These are phyloP conservation scores for Yarrowia sp. DNA, from an alignment of 805 yeast genomes.

Conservation along the genomic window DNA sequence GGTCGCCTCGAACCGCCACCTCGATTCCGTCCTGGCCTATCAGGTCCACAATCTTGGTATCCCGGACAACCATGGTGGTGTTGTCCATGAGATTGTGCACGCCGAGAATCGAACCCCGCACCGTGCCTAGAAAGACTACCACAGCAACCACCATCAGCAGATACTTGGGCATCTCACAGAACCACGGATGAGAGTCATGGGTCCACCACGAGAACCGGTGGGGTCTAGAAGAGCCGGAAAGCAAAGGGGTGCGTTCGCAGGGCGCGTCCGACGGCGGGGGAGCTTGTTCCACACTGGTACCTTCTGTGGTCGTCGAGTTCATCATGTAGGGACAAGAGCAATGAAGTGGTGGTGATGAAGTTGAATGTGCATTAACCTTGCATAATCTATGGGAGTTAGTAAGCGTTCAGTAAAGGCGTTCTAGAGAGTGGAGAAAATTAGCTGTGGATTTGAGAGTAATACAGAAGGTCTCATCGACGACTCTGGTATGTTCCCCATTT, in stretches of 20 bases:
- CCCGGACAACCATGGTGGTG: constrained; percentile 28
- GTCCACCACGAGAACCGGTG: constrained; percentile 32
- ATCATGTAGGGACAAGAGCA: neutral
- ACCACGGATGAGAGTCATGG: constrained; percentile 33
- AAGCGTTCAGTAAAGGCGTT: too few relatives aligned
- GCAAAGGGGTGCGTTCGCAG: constrained; percentile 18
- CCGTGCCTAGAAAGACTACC: constrained; percentile 23
- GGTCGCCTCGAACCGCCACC: constrained; percentile 26
- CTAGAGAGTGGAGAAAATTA: too few relatives aligned
- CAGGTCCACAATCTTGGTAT: constrained; percentile 21
- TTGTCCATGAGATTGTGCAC: constrained; percentile 9
- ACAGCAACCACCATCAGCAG: constrained; percentile 10
- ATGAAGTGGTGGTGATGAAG: neutral
- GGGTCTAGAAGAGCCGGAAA: neutral
- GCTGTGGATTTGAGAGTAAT: too few relatives aligned
- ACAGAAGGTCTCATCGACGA: too few relatives aligned
- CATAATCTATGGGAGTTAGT: constrained; percentile 33
- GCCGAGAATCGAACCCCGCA: constrained; percentile 22
- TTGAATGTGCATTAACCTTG: neutral
- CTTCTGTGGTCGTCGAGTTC: constrained; percentile 9
- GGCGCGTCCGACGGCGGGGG: neutral
- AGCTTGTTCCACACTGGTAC: neutral
- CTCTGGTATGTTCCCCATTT: too few relatives aligned
- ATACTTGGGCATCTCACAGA: constrained; percentile 33
- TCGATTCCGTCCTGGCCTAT: constrained; percentile 28